Evolutionary conservation across 2,329 filamentous ascomycete genomes (phyloP), one percentile per base, ranked within the genome.

Genomic region (Alternaria infectoria): DNA sequence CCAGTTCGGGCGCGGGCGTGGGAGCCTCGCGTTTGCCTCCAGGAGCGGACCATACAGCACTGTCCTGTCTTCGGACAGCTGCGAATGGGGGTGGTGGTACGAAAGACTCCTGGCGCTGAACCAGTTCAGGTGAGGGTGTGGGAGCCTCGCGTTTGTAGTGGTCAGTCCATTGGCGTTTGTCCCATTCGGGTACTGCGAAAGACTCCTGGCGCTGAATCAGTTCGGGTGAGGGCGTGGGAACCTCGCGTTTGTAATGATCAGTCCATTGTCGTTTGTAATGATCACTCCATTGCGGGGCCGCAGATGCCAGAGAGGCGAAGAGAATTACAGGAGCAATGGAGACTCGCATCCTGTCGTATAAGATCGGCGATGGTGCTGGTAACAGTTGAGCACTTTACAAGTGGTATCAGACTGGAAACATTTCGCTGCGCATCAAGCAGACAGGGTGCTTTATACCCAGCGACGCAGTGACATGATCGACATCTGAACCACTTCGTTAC

Each of bases 241-340:
- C 32, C 32, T 36, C 32, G 32, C 32, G 32, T 36, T 36, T 36
- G 32, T 36, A 36, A 1, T 36, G 32, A 36, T 36, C 32, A n/a
- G 32, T 36, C 32, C 32, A 36, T 36, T 36, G 32, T 1, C 36
- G 36, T 40, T 40, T 40, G 36, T 40, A 40, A 17, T 40, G 36
- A 11, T 40, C 36, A 40, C 36, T 40, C 36, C 36, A 40, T 40
- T 40, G 36, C 36, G 49, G 49, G 9, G 61, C 57, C 3, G 67
- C 67, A 5, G 57, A 26, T 5, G 55, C 49, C 30, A 65, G 47
- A 9, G 65, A 57, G 3, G 59, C 51, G 7, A 62, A 30, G 2
- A 62, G 7, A 5, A 43, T 3, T 15, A 59, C 46, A 17, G 54
- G 54, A 15, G 50, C 9, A 52, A 36, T 23, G 7, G 28, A 23